A percentile compares a stretch with the other conserved stretches of the same genome.
phyloP scores from a whole-genome alignment of 2,329 filamentous ascomycete species.

The Neocucurbitaria cava region DNA sequence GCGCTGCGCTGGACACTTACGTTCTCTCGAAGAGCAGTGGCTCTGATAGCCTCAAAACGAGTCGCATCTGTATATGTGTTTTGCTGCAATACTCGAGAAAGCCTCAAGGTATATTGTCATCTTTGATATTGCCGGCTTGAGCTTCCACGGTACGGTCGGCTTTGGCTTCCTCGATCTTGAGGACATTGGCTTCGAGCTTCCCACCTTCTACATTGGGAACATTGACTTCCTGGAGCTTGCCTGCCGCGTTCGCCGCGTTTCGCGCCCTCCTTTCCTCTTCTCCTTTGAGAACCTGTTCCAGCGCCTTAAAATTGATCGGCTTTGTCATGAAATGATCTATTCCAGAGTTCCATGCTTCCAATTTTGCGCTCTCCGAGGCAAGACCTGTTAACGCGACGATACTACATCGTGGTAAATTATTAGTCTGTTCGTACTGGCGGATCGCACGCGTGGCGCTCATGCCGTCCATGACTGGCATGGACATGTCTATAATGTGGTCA shows the following conservation, averaged over 20 bases:
- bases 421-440: slow-evolving; percentile 34
- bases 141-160: too few relatives aligned
- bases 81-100: too few relatives aligned
- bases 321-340: slow-evolving; percentile 45
- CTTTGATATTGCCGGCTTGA: too few relatives aligned
- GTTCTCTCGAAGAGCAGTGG: too few relatives aligned
- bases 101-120: too few relatives aligned
- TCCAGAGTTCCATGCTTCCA: slow-evolving; percentile 38
- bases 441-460: slow-evolving; percentile 44
- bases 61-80: too few relatives aligned
- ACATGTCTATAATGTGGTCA: slow-evolving; percentile 34
- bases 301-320: slow-evolving; percentile 36
- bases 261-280: slow-evolving; percentile 5
- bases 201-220: background rate
- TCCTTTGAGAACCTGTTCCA: slow-evolving; percentile 25
- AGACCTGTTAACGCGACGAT: slow-evolving; percentile 43
- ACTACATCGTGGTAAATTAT: slow-evolving; percentile 17
- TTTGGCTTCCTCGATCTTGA: too few relatives aligned
- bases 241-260: background rate
- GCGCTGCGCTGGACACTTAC: too few relatives aligned
- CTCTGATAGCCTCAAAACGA: too few relatives aligned
- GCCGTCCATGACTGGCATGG: slow-evolving; percentile 49
- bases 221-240: background rate
- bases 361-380: slow-evolving; percentile 28
- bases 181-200: too few relatives aligned